A percentile compares a stretch with the other conserved stretches of the same genome.
Evolutionary conservation across 768 basidiomycete species (phyloP).

Genomic region (Dioszegia crocea): DNA sequence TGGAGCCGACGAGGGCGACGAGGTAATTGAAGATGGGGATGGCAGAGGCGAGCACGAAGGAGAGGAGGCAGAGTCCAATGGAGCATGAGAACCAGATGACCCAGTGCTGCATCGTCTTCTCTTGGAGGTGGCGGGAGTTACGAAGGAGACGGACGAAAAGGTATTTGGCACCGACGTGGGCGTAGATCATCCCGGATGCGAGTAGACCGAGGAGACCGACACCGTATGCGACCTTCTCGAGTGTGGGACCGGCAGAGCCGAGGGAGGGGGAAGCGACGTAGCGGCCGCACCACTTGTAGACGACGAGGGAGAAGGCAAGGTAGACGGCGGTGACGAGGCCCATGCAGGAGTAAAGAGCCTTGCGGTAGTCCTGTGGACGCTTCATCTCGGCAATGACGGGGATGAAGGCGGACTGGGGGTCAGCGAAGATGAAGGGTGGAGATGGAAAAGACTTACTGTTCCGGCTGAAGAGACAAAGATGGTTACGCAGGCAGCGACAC

Average conservation of each 20-base stretch:
- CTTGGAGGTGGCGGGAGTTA: conserved; percentile 17
- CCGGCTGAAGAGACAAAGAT: conserved; percentile 15
- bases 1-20: conserved; percentile 17
- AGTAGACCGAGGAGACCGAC: conserved; percentile 23
- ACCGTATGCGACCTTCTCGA: conserved; percentile 34
- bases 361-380: conserved; percentile 35
- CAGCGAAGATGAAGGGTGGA: background rate
- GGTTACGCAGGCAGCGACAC: conserved; percentile 13
- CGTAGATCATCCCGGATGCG: conserved; percentile 12
- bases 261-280: conserved; percentile 43
- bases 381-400: conserved; percentile 44
- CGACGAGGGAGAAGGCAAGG: conserved; percentile 16
- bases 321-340: conserved; percentile 18
- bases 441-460: conserved; percentile 2
- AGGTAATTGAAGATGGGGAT: conserved; percentile 25
- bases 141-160: conserved; percentile 24
- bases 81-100: conserved; percentile 24
- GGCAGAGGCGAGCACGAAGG: conserved; percentile 16
- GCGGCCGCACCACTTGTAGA: conserved; percentile 25
- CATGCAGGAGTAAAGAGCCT: conserved; percentile 30
- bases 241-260: conserved; percentile 29
- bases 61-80: conserved; percentile 19
- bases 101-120: conserved; percentile 19
- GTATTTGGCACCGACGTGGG: conserved; percentile 26
- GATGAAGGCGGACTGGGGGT: conserved; percentile 11